phyloP scores from a whole-genome alignment of 805 yeast genomes.

The Kodamaea jinghongensis region DNA sequence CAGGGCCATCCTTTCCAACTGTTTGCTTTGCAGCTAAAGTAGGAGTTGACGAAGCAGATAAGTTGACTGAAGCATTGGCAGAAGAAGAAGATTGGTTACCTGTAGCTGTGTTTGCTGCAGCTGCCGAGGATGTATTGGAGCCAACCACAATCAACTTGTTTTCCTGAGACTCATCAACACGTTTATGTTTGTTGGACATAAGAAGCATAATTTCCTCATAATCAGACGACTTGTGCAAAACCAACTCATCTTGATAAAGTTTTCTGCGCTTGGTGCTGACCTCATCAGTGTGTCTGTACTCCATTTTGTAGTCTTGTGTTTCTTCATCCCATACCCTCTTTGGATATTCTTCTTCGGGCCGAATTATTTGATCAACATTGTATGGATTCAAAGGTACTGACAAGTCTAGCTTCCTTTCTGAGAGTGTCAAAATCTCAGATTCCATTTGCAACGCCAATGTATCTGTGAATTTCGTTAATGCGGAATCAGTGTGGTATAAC shows the following conservation, averaged over 20 bases:
- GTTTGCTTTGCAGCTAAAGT: conserved; percentile 18
- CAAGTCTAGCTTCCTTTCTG: conserved; percentile 74
- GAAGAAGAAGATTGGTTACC: background rate
- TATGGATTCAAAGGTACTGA: conserved; percentile 74
- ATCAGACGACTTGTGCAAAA: conserved; percentile 67
- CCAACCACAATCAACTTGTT: conserved; percentile 41
- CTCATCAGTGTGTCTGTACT: conserved; percentile 33
- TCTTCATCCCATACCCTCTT: conserved; percentile 41
- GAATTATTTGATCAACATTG: conserved; percentile 41
- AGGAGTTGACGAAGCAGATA: conserved; percentile 20
- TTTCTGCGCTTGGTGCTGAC: conserved; percentile 30
- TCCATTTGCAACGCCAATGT: conserved; percentile 77
- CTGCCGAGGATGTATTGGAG: conserved; percentile 25
- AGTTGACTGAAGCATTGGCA: conserved; percentile 7
- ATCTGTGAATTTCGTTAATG: conserved; percentile 75
- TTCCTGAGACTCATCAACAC: conserved; percentile 33
- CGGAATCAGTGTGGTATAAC: conserved; percentile 74
- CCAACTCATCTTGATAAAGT: conserved; percentile 41
- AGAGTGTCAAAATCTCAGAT: conserved; percentile 76
- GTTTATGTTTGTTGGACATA: conserved; percentile 38
- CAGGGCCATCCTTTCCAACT: conserved; percentile 15
- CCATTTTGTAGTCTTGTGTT: conserved; percentile 29
- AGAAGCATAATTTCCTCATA: conserved; percentile 84
- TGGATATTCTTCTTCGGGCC: conserved; percentile 50
- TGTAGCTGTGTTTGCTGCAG: conserved; percentile 14